Evolutionary conservation across 2,329 filamentous ascomycete genomes (phyloP), one percentile per base, ranked within the genome.

Genomic region (Hirsutella rhossiliensis): DNA sequence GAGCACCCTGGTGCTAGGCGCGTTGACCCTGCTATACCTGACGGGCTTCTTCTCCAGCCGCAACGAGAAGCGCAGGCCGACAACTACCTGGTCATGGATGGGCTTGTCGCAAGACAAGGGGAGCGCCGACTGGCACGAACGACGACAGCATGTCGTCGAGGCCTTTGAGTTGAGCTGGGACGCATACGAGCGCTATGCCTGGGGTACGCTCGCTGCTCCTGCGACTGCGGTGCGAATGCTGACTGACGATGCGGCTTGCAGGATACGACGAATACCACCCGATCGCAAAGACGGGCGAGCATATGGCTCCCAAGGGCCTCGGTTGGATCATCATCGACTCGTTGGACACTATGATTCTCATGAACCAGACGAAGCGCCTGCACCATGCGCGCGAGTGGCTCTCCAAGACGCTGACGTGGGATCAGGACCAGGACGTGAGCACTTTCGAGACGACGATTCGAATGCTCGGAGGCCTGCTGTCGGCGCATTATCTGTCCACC

Each of bases 251-350:
- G 52, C 18, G 30, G 43, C 42, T 46, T 43, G 9, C 30, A 84
- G 80, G 87, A 30, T 82, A 82, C 55, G 92, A 98, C 60, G 82
- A 92, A 62, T 98, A 85, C 60, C 80, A 87, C 54, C 92, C 92
- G 2, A 66, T 90, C 27, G 80, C 84, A 6, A 92, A 92, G 60
- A 78, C 68, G 17, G 86, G 87, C 41, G 73, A 72, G 42, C 80
- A 92, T 55, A 97, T 98, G 90, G 81, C 87, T 7, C 75, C 83
- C 4, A 80, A 87, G 49, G 92, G 90, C 23, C 74, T 98, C 64
- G 92, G 92, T 28, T 98, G 94, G 92, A 97, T 97, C 56, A 96
- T 98, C 49, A 83, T 98, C 45, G 92, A 98, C 66, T 81, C 90
- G 12, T 70, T 98, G 50, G 92, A 98, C 63, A 98, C 92, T 1